Evolutionary conservation across 176 grass and related monocot species (phyloP).

Genomic region (Musa beccarii): DNA sequence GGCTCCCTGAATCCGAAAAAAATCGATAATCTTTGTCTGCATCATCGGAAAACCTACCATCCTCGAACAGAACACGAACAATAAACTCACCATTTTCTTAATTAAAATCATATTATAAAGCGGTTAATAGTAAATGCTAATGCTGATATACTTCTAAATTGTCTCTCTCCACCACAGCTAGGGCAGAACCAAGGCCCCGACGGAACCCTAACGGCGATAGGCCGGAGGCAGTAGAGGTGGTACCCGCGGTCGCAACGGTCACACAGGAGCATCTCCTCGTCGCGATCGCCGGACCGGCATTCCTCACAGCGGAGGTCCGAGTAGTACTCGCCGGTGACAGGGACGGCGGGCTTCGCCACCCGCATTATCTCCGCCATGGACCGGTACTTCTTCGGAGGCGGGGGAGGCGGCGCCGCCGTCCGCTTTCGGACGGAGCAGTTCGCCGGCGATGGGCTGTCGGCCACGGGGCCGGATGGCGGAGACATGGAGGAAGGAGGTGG

Average conservation of each 20-base stretch:
- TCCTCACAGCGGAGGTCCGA: constrained; percentile 38
- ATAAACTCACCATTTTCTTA: neutral
- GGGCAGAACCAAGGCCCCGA: constrained; percentile 65
- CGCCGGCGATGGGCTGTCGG: neutral
- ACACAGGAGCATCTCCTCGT: constrained; percentile 74
- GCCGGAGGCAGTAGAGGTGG: constrained; percentile 77
- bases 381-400: constrained; percentile 40
- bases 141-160: constrained; percentile 33
- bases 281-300: constrained; percentile 72
- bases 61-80: constrained; percentile 6
- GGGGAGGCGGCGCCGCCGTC: constrained; percentile 59
- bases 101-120: neutral
- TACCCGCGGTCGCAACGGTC: constrained; percentile 65
- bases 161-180: constrained; percentile 32
- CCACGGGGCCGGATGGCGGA: constrained; percentile 2
- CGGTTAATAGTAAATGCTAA: neutral
- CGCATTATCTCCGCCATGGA: constrained; percentile 63
- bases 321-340: constrained; percentile 19
- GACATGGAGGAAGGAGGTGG: constrained; percentile 28
- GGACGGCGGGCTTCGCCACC: constrained; percentile 25
- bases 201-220: constrained; percentile 70
- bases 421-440: constrained; percentile 34
- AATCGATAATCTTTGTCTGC: constrained; percentile 86
- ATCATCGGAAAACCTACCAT: constrained; percentile 57
- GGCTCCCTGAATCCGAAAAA: constrained; percentile 75